phyloP scores from a whole-genome alignment of 257 asterid species.

The Salvia rosmarinus region DNA sequence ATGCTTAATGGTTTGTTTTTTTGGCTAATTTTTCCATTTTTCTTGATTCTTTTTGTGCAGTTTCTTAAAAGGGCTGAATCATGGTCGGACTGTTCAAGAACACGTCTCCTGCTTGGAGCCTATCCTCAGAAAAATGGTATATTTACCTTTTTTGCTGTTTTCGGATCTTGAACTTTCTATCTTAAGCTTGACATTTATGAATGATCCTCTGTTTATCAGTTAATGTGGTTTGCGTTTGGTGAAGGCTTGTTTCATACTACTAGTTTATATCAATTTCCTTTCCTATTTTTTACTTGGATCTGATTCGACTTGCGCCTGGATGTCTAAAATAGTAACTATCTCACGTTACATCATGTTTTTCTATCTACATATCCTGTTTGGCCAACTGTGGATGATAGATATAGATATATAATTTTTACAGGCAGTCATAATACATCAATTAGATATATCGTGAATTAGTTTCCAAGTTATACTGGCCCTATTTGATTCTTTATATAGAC shows the following conservation, averaged over 20 bases:
- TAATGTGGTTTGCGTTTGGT: conserved; percentile 21
- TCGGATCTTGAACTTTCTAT: not conserved
- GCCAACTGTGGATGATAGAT: not conserved
- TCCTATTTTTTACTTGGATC: not conserved
- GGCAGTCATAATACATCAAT: not conserved
- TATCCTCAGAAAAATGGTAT: conserved; percentile 60
- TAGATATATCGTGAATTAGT: not conserved
- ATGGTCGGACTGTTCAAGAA: conserved; percentile 55
- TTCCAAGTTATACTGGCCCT: not conserved
- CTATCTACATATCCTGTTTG: not conserved
- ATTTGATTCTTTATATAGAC: not conserved
- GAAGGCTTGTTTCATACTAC: conserved; percentile 15
- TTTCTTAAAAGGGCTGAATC: conserved; percentile 45
- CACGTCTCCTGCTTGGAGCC: conserved; percentile 57
- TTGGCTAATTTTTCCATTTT: conserved; percentile 25
- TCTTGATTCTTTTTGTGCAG: conserved; percentile 40
- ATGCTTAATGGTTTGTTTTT: not conserved
- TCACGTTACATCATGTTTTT: conserved; percentile 12
- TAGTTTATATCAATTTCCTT: not conserved
- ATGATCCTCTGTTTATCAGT: not conserved
- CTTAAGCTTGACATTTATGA: conserved; percentile 1
- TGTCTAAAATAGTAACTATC: conserved; percentile 17
- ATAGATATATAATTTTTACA: not conserved
- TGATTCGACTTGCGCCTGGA: not conserved
- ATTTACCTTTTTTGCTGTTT: not conserved